Conservation (phyloP, 805 yeast species). For the Spencermartinsiella europaea region DNA sequence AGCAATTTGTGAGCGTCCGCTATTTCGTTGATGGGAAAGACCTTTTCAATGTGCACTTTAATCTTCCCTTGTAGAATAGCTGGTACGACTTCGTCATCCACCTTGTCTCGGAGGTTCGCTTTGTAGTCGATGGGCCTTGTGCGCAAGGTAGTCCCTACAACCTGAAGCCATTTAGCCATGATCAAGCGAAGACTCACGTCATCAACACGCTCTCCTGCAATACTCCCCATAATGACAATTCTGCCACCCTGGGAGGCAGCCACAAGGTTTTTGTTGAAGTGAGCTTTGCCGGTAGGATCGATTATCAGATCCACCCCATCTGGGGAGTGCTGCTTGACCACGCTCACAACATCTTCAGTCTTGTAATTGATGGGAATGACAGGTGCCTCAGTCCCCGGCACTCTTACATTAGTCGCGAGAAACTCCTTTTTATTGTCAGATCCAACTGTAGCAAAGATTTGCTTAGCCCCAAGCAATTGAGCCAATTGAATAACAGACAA, state of each 20-base stretch:
- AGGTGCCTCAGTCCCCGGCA: conserved; percentile 22
- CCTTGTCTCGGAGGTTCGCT: conserved; percentile 20
- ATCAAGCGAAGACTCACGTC: conserved; percentile 21
- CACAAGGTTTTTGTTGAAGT: conserved; percentile 22
- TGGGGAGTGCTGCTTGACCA: conserved; percentile 20
- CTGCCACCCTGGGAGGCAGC: conserved; percentile 27
- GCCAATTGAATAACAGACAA: conserved; percentile 36
- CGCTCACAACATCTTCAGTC: conserved; percentile 23
- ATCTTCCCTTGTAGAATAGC: conserved; percentile 24
- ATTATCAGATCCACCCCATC: conserved; percentile 29
- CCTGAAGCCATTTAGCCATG: conserved; percentile 24
- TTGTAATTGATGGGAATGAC: conserved; percentile 28
- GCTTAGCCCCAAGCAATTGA: conserved; percentile 32
- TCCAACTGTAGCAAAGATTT: conserved; percentile 33
- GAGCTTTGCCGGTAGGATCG: conserved; percentile 29
- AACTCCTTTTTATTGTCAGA: conserved; percentile 24
- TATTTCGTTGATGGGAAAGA: conserved; percentile 22
- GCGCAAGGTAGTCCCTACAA: conserved; percentile 31
- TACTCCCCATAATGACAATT: conserved; percentile 24
- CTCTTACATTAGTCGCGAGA: conserved; percentile 19
- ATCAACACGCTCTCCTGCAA: conserved; percentile 23
- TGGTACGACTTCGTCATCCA: conserved; percentile 26
- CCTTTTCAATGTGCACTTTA: conserved; percentile 21
- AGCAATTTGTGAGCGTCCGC: conserved; percentile 26
- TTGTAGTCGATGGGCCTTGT: conserved; percentile 25